These are phyloP conservation scores for Brassica rapa DNA, from an alignment of 345 rosid species.

Conservation along the genomic window DNA sequence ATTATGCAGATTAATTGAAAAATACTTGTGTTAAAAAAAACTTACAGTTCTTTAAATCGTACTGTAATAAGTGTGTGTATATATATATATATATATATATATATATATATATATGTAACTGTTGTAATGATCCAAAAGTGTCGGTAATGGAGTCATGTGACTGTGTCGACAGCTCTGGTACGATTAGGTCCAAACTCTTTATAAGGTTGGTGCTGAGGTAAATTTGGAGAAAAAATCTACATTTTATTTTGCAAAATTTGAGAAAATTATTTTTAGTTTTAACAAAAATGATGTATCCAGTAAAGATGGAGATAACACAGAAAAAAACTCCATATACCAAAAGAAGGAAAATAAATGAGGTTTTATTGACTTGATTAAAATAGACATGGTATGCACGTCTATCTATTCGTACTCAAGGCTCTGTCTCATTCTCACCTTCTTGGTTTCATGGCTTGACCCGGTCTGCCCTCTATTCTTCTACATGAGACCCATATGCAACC, in stretches of 20 bases:
- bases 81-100: too few relatives aligned
- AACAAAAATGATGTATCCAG: too few relatives aligned
- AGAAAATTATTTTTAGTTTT: neutral
- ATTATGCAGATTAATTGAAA: neutral
- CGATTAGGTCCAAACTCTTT: too few relatives aligned
- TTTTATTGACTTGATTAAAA: neutral
- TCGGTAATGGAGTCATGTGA: neutral
- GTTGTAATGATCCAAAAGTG: neutral
- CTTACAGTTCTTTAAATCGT: too few relatives aligned
- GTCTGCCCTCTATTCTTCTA: neutral
- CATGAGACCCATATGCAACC: neutral
- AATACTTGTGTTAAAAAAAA: too few relatives aligned
- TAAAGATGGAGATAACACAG: too few relatives aligned
- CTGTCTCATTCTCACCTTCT: neutral
- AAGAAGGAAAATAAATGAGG: neutral
- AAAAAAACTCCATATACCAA: neutral
- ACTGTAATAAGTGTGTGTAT: too few relatives aligned
- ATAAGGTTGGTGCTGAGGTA: too few relatives aligned
- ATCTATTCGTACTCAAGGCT: neutral
- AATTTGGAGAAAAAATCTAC: too few relatives aligned
- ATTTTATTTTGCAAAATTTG: neutral
- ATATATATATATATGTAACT: neutral
- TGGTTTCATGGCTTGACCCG: neutral
- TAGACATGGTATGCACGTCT: neutral
- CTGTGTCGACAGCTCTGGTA: neutral